These are phyloP conservation scores for Petrea volubilis DNA, from an alignment of 257 asterid species.

Conservation along the genomic window DNA sequence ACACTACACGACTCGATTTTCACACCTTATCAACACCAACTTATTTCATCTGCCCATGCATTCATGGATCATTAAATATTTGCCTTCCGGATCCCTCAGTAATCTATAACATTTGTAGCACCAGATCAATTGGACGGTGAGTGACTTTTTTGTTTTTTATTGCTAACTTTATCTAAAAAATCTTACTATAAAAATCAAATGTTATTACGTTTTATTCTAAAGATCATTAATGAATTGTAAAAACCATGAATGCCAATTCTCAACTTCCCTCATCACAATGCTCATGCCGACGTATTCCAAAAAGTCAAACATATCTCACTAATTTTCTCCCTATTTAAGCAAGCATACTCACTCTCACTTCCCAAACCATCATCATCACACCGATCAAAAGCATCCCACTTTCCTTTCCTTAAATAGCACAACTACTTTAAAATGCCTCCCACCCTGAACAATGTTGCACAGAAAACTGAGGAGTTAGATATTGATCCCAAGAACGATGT, in stretches of 20 bases:
- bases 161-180: too few species aligned
- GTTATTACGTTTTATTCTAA: too few species aligned
- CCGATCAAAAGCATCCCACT: background rate
- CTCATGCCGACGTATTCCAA: conserved; percentile 53
- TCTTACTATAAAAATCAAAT: too few species aligned
- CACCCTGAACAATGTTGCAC: conserved; percentile 44
- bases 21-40: conserved; percentile 30
- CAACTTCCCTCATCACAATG: conserved; percentile 43
- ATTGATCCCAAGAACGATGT: conserved; percentile 41
- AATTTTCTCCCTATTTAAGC: conserved; percentile 36
- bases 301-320: background rate
- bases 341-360: conserved; percentile 8
- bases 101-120: background rate
- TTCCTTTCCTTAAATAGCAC: background rate
- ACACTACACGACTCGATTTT: conserved; percentile 21
- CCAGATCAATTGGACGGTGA: background rate
- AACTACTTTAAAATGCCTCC: conserved; percentile 38
- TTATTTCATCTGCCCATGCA: background rate
- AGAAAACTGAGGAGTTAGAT: conserved; percentile 46
- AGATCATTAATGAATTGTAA: too few species aligned
- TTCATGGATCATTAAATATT: conserved; percentile 2
- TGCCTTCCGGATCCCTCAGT: background rate
- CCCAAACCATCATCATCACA: conserved; percentile 28
- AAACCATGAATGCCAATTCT: too few species aligned
- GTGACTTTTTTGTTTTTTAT: too few species aligned